These are phyloP conservation scores for Pyricularia sp. DNA, from an alignment of 2,329 filamentous ascomycete species.

Conservation along the genomic window DNA sequence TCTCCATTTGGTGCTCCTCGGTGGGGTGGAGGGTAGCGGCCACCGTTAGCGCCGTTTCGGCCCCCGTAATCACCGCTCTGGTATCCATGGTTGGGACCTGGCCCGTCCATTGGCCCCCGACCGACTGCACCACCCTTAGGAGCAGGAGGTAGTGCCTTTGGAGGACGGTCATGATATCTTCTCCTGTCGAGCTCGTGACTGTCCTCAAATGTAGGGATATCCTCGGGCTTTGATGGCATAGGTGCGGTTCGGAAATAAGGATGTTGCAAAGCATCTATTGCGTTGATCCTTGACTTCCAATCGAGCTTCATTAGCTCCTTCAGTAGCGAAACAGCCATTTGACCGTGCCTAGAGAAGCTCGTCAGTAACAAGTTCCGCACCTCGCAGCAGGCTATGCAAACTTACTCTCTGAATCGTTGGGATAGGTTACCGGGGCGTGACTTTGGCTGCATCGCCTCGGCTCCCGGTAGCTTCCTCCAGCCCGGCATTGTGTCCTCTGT, in stretches of 20 bases:
- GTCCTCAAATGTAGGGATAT: constrained; percentile 85
- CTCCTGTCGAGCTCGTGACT: constrained; percentile 93
- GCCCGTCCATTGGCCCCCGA: constrained; percentile 42
- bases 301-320: constrained; percentile 76
- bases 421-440: constrained; percentile 50
- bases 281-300: constrained; percentile 80
- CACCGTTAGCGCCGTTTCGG: constrained; percentile 34
- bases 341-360: constrained; percentile 38
- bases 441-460: constrained; percentile 57
- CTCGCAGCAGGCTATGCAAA: background rate
- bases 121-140: constrained; percentile 87
- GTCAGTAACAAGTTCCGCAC: constrained; percentile 8
- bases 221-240: constrained; percentile 65
- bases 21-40: constrained; percentile 25
- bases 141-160: constrained; percentile 64
- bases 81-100: constrained; percentile 36
- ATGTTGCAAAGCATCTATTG: constrained; percentile 84
- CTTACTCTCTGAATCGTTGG: constrained; percentile 59
- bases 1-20: constrained; percentile 22
- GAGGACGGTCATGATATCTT: constrained; percentile 78
- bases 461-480: constrained; percentile 72
- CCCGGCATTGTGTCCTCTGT: constrained; percentile 87
- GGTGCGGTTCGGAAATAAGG: constrained; percentile 77
- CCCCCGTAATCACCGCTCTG: constrained; percentile 35
- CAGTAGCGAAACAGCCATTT: constrained; percentile 64